phyloP scores from a whole-genome alignment of 176 grass and related monocot genomes.

The Oryza meridionalis region DNA sequence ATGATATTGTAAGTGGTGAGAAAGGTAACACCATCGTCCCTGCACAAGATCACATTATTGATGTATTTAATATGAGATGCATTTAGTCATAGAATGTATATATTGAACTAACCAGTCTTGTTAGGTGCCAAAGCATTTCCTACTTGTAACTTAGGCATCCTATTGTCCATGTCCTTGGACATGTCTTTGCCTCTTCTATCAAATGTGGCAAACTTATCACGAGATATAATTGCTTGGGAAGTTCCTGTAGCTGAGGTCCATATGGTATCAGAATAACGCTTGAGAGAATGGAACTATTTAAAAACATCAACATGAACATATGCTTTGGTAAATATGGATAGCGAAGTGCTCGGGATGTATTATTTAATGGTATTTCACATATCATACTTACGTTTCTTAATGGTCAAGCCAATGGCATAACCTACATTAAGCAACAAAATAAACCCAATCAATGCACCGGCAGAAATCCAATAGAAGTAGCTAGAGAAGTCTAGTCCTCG shows the following conservation, averaged over 20 bases:
- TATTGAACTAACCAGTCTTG: conserved; percentile 45
- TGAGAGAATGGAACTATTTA: no score
- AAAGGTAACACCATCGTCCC: conserved; percentile 83
- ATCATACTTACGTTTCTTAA: conserved; percentile 53
- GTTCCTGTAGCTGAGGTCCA: conserved; percentile 43
- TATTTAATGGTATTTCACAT: background rate
- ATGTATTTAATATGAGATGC: background rate
- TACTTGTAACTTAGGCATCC: conserved; percentile 24
- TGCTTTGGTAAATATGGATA: no score
- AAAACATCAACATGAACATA: background rate
- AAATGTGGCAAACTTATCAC: conserved; percentile 45
- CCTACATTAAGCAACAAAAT: conserved; percentile 68
- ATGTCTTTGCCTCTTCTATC: conserved; percentile 23
- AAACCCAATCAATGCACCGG: conserved; percentile 68
- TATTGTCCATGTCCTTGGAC: background rate
- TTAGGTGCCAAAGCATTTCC: conserved; percentile 5
- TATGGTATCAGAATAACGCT: background rate
- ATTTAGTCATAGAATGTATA: background rate
- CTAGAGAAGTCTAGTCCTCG: conserved; percentile 61
- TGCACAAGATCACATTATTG: conserved; percentile 33
- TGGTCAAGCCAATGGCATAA: conserved; percentile 65
- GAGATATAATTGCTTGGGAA: conserved; percentile 65
- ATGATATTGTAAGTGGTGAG: conserved; percentile 72
- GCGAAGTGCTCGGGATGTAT: background rate
- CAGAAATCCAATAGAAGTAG: conserved; percentile 80